Percentiles rank a stretch among this genome's conserved stretches.
Conservation (phyloP, 805 yeast genomes). For the Monosporozyma siamensis region DNA sequence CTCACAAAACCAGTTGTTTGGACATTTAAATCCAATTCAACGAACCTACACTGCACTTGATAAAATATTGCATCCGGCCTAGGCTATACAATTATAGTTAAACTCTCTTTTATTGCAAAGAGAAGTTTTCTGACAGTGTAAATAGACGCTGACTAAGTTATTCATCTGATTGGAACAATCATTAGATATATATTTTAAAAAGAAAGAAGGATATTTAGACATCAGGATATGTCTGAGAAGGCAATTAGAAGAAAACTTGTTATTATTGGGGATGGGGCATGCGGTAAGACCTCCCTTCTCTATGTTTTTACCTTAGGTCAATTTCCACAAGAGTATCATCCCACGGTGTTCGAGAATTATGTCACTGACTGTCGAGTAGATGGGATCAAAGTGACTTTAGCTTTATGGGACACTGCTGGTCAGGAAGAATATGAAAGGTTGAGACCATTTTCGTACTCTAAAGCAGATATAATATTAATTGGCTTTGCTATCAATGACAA, state of each 20-base stretch:
- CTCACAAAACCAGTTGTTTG: no score
- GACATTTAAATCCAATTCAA: no score
- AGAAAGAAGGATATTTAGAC: no score
- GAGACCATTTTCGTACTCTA: constrained; percentile 78
- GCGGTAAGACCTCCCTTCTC: constrained; percentile 86
- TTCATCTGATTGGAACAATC: no score
- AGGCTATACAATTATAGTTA: no score
- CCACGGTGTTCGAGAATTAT: constrained; percentile 90
- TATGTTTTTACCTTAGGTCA: constrained; percentile 89
- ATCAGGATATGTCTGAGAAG: constrained; percentile 20
- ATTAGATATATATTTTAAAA: no score
- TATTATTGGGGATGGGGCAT: constrained; percentile 91
- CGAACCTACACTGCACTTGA: no score
- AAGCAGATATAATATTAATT: constrained; percentile 76
- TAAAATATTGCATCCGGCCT: no score
- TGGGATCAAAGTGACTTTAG: constrained; percentile 81
- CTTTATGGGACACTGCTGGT: constrained; percentile 95
- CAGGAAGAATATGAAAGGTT: constrained; percentile 91
- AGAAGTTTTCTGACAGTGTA: no score
- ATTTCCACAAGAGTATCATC: constrained; percentile 86
- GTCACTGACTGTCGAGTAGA: constrained; percentile 92
- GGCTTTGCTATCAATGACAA: constrained; percentile 82
- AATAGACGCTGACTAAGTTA: no score
- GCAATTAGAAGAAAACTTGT: constrained; percentile 63
- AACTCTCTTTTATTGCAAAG: no score